Conservation (phyloP, 2,329 filamentous ascomycete species). For the Cephalotrichum gorgonifer region DNA sequence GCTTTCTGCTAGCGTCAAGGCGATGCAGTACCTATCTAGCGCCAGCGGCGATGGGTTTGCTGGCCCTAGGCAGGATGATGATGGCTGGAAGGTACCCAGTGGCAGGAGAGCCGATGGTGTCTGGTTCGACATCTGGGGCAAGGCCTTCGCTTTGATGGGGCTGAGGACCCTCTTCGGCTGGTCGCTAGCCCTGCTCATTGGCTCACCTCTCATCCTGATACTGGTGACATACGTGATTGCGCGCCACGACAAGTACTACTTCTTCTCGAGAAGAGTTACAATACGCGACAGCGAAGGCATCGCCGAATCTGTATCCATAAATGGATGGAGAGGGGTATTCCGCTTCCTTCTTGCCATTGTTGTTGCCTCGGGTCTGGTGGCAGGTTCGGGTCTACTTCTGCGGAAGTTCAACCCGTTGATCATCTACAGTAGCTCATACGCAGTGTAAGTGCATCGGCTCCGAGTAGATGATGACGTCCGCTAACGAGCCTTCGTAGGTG, state of each 20-base stretch:
- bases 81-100: slow-evolving; percentile 52
- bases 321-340: slow-evolving; percentile 74
- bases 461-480: background rate
- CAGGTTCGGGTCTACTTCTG: slow-evolving; percentile 65
- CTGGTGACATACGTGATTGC: slow-evolving; percentile 58
- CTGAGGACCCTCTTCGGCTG: slow-evolving; percentile 80
- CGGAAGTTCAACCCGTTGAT: slow-evolving; percentile 82
- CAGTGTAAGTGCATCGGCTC: slow-evolving; percentile 40
- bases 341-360: slow-evolving; percentile 69
- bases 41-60: slow-evolving; percentile 59
- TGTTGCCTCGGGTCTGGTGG: slow-evolving; percentile 55
- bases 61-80: slow-evolving; percentile 41
- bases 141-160: slow-evolving; percentile 65
- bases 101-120: slow-evolving; percentile 61
- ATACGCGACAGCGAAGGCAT: slow-evolving; percentile 47
- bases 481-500: slow-evolving; percentile 34
- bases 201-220: slow-evolving; percentile 64
- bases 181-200: slow-evolving; percentile 73
- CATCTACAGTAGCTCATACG: slow-evolving; percentile 79
- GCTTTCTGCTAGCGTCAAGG: slow-evolving; percentile 73
- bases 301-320: slow-evolving; percentile 51
- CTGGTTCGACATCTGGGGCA: slow-evolving; percentile 91
- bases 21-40: slow-evolving; percentile 59
- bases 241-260: slow-evolving; percentile 74
- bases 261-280: slow-evolving; percentile 56